Conservation (phyloP, 768 basidiomycete genomes). For the Suillus sp. region DNA sequence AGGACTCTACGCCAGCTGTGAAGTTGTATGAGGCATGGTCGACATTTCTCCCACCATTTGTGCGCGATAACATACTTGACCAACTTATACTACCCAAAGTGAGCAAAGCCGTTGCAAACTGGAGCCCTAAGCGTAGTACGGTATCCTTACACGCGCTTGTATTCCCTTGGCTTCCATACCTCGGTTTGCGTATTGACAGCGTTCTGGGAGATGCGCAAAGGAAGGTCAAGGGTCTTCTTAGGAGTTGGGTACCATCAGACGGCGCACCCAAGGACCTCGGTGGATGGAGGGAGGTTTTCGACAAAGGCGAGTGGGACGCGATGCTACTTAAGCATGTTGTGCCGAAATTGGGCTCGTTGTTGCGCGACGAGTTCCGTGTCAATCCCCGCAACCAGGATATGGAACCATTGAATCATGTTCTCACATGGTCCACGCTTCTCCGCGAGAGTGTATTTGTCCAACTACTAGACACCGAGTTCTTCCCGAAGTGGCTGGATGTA, state of each 20-base stretch:
- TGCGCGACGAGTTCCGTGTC: conserved; percentile 86
- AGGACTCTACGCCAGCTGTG: conserved; percentile 72
- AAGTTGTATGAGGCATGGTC: conserved; percentile 89
- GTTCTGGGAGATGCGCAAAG: conserved; percentile 86
- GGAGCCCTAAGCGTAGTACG: conserved; percentile 65
- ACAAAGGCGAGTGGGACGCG: conserved; percentile 83
- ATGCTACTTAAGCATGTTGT: conserved; percentile 89
- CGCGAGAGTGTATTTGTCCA: conserved; percentile 79
- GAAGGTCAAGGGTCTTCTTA: conserved; percentile 78
- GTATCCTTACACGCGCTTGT: conserved; percentile 76
- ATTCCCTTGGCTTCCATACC: conserved; percentile 94
- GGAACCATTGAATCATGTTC: conserved; percentile 72
- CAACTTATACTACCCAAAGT: conserved; percentile 96
- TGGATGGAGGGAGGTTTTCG: conserved; percentile 87
- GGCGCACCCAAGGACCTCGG: conserved; percentile 73
- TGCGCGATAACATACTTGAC: conserved; percentile 93
- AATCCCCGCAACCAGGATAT: conserved; percentile 92
- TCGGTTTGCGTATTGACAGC: conserved; percentile 80
- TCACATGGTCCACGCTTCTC: conserved; percentile 76
- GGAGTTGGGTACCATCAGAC: conserved; percentile 73
- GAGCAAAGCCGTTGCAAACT: conserved; percentile 77
- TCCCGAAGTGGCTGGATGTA: conserved; percentile 95
- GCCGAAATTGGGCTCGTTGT: conserved; percentile 81
- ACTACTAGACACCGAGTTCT: conserved; percentile 88
- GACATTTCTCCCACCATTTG: conserved; percentile 83